phyloP scores from a whole-genome alignment of 2,329 filamentous ascomycete species.

The Aspergillus awamori region DNA sequence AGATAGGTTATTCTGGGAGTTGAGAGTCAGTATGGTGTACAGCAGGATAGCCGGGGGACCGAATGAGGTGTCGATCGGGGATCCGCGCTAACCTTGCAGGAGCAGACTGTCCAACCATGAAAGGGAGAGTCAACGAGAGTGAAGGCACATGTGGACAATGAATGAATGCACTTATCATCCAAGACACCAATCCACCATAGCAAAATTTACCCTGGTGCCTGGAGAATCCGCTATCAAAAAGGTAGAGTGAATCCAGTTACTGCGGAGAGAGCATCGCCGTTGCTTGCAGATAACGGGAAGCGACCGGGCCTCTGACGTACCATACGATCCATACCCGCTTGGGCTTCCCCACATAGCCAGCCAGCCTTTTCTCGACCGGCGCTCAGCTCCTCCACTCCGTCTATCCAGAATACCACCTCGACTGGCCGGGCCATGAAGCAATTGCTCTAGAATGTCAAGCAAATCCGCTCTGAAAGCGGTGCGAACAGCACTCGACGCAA shows the following conservation, averaged over 20 bases:
- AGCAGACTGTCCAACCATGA: background rate
- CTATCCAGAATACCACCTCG: background rate
- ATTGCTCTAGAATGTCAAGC: conserved; percentile 40
- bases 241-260: background rate
- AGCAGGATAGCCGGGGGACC: background rate
- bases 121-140: background rate
- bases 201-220: background rate
- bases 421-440: conserved; percentile 21
- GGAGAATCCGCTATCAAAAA: background rate
- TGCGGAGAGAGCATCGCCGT: background rate
- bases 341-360: conserved; percentile 21
- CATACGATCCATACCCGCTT: conserved; percentile 11
- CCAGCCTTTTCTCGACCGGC: conserved; percentile 16
- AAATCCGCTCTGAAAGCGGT: conserved; percentile 83
- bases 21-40: background rate
- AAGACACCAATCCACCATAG: background rate
- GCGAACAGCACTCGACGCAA: conserved; percentile 73
- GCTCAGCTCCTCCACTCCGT: background rate
- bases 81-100: conserved; percentile 8
- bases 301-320: conserved; percentile 33
- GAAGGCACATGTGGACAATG: background rate
- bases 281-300: conserved; percentile 20
- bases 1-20: background rate
- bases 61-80: conserved; percentile 4
- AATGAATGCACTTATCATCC: background rate